phyloP scores from a whole-genome alignment of 257 asterid species.

The Solanum pimpinellifolium region DNA sequence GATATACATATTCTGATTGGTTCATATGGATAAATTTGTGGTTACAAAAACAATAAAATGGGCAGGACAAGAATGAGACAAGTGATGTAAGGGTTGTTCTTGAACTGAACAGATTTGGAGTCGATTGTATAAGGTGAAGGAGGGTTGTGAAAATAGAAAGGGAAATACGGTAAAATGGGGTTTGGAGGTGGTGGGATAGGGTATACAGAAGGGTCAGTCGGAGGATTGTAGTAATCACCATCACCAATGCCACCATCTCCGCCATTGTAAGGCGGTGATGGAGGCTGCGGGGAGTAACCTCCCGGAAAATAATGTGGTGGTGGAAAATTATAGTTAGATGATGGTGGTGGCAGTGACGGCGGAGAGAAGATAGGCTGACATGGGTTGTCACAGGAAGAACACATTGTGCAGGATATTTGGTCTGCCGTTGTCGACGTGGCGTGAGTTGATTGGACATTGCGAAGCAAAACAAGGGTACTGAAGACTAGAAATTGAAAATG shows the following conservation, averaged over 20 bases:
- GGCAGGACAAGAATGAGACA: neutral
- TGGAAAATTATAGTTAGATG: neutral
- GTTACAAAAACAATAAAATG: conserved; percentile 6
- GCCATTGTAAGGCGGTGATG: neutral
- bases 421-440: conserved; percentile 31
- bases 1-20: neutral
- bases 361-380: conserved; percentile 56
- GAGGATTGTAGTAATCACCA: conserved; percentile 18
- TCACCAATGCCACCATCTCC: neutral
- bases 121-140: conserved; percentile 22
- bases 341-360: conserved; percentile 10
- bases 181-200: conserved; percentile 49
- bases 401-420: conserved; percentile 52
- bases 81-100: conserved; percentile 1
- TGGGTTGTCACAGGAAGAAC: conserved; percentile 62
- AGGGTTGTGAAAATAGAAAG: conserved; percentile 30
- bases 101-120: conserved; percentile 15
- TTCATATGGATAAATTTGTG: neutral
- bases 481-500: neutral
- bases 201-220: conserved; percentile 13
- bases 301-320: conserved; percentile 1
- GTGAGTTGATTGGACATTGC: neutral
- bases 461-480: neutral
- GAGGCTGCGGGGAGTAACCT: neutral
- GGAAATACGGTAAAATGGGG: conserved; percentile 39